Base-by-base conservation (phyloP, 164 flowering plant species). In the Hamamelis virginiana region DNA sequence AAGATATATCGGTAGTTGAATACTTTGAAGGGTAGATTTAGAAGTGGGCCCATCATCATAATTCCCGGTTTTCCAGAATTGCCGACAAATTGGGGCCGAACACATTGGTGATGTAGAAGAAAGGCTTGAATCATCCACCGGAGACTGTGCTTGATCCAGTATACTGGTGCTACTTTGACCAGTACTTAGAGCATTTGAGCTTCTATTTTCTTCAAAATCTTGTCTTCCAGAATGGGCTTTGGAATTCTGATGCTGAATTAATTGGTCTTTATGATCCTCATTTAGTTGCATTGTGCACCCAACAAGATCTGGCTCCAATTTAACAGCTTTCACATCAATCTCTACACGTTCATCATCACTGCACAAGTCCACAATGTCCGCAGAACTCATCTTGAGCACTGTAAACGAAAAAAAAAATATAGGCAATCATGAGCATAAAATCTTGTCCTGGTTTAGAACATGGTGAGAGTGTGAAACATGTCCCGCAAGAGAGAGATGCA, bases 51-150 rank as follows among this genome's bases (percentile, higher is more conserved):
- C 81, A 52, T 78, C 85, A 12, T 82, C 73, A 48, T 91, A 91
- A 69, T 74, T 76, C 64, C 98, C 98, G 75, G 98, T 94, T 82
- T 87, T 92, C 97, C 97, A 95, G 64, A 95, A 95, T 64, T 89
- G 94, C 23, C 97, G 86, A 75, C 88, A 84, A 66, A 89, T 23
- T 8, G 97, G 94, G 4, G 90, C 87, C 13, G 91, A 77, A 70
- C 76, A 78, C 28, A 78, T 56, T 51, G 85, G 52, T 13, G 91
- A 79, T 43, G 84, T 21, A 26, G 89, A 84, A 65, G 85, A 67
- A 46, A 72, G 73, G 66, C 81, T 72, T 9, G 80, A 43, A 55
- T 80, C 95, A 65, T 85, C 86, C 46, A 65, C 59, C 44, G 81
- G 82, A 59, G 80, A 74, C 44, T 57, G 76, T 43, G 71, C 80